Percentiles rank a stretch among this genome's conserved stretches.
These are phyloP conservation scores for Fusarium metavorans DNA, from an alignment of 2,329 filamentous ascomycete genomes.

Conservation along the genomic window DNA sequence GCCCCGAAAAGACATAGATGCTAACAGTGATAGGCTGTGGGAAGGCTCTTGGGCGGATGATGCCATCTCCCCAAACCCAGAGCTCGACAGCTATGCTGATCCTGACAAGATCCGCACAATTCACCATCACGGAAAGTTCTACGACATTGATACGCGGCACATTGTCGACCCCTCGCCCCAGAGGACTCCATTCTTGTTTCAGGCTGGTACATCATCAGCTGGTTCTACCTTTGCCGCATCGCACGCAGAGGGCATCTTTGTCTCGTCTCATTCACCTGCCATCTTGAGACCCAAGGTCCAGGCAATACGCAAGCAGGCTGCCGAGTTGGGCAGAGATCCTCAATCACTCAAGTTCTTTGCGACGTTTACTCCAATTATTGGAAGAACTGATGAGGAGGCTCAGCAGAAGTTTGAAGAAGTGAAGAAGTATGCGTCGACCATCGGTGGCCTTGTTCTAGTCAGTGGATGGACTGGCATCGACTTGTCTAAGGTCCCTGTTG, in stretches of 20 bases:
- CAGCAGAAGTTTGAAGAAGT: conserved; percentile 62
- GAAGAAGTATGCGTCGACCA: conserved; percentile 63
- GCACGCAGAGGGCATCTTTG: conserved; percentile 72
- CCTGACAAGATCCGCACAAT: conserved; percentile 71
- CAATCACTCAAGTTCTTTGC: conserved; percentile 67
- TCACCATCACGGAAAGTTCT: conserved; percentile 70
- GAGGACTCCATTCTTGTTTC: conserved; percentile 68
- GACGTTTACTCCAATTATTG: conserved; percentile 63
- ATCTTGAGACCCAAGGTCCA: conserved; percentile 63
- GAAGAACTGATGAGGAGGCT: conserved; percentile 64
- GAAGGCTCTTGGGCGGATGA: conserved; percentile 69
- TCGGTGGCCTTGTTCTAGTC: conserved; percentile 67
- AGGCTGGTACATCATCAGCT: conserved; percentile 69
- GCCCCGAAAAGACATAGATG: not conserved
- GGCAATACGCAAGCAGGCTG: conserved; percentile 64
- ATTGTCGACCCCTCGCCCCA: conserved; percentile 68
- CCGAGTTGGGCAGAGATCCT: conserved; percentile 65
- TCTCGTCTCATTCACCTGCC: conserved; percentile 64
- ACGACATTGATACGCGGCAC: conserved; percentile 57
- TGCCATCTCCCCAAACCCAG: conserved; percentile 65
- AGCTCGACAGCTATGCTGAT: conserved; percentile 67
- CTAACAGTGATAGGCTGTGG: conserved; percentile 56
- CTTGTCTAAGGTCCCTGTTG: conserved; percentile 66
- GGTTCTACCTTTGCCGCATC: conserved; percentile 67
- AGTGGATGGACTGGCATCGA: conserved; percentile 72